Evolutionary conservation across 2,329 filamentous ascomycete genomes (phyloP).

Genomic region (Stagonosporopsis tanaceti): DNA sequence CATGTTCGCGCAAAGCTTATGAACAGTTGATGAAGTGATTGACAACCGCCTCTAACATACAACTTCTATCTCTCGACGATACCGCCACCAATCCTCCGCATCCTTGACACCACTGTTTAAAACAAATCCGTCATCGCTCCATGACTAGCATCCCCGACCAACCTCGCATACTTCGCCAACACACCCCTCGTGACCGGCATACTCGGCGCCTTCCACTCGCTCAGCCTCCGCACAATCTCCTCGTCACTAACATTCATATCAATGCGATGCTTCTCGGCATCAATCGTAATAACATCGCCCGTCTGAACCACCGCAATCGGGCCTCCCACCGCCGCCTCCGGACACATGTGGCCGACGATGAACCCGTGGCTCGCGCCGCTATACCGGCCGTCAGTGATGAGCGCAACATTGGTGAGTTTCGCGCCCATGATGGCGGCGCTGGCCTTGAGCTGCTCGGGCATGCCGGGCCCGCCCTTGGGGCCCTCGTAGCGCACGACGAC

Average conservation of each 20-base stretch:
- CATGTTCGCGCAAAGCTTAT: background rate
- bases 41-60: background rate
- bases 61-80: background rate
- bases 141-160: conserved; percentile 91
- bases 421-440: conserved; percentile 93
- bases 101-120: conserved; percentile 30
- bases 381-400: conserved; percentile 93
- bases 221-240: conserved; percentile 71
- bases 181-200: conserved; percentile 81
- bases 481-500: conserved; percentile 93
- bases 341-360: conserved; percentile 91
- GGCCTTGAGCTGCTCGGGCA: conserved; percentile 93
- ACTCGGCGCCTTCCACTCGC: conserved; percentile 74
- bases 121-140: conserved; percentile 88
- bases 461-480: conserved; percentile 90
- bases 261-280: conserved; percentile 76
- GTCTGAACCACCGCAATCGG: conserved; percentile 84
- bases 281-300: conserved; percentile 86
- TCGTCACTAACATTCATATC: conserved; percentile 76
- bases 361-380: conserved; percentile 89
- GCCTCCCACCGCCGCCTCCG: conserved; percentile 87
- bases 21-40: background rate
- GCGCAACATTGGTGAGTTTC: conserved; percentile 82
- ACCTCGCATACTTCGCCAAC: conserved; percentile 85
- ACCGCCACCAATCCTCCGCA: background rate